These are phyloP conservation scores for Globisporangium heterothallicum DNA, from an alignment of 352 stramenopile species.

Conservation along the genomic window DNA sequence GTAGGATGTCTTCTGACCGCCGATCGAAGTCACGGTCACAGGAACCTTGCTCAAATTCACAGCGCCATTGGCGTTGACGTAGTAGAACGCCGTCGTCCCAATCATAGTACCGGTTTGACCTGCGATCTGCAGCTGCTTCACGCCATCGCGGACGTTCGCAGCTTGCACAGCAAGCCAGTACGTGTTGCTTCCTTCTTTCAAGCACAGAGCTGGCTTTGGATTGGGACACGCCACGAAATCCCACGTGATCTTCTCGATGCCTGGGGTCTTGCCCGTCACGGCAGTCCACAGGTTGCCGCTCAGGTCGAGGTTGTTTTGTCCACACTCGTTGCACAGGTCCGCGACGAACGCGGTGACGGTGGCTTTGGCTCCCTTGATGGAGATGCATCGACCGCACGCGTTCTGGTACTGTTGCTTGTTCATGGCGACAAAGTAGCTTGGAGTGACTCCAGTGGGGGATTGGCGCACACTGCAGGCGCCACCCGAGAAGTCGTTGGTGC, in stretches of 20 bases:
- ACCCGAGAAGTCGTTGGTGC: constrained; percentile 10
- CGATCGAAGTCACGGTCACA: constrained; percentile 7
- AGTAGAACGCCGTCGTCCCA: constrained; percentile 15
- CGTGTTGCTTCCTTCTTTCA: constrained; percentile 13
- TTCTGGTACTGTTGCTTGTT: constrained; percentile 15
- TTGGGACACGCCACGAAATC: constrained; percentile 7
- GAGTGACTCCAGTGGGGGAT: neutral
- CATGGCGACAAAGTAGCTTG: constrained; percentile 12
- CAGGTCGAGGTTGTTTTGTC: constrained; percentile 14
- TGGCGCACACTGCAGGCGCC: constrained; percentile 12
- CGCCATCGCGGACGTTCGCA: constrained; percentile 11
- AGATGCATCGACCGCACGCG: constrained; percentile 10
- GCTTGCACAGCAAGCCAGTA: constrained; percentile 12
- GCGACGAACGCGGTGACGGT: constrained; percentile 14
- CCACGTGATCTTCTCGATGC: constrained; percentile 11
- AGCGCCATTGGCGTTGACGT: constrained; percentile 2
- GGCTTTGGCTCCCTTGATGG: constrained; percentile 9
- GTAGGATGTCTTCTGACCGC: constrained; percentile 7
- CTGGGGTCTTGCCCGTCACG: constrained; percentile 9
- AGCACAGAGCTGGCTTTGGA: constrained; percentile 8
- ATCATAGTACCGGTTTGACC: constrained; percentile 6
- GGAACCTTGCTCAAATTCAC: constrained; percentile 7
- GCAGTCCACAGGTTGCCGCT: constrained; percentile 12
- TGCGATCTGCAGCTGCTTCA: constrained; percentile 7
- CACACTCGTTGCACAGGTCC: constrained; percentile 11